Evolutionary conservation across 345 rosid genomes (phyloP).

Genomic region (Laguncularia racemosa): DNA sequence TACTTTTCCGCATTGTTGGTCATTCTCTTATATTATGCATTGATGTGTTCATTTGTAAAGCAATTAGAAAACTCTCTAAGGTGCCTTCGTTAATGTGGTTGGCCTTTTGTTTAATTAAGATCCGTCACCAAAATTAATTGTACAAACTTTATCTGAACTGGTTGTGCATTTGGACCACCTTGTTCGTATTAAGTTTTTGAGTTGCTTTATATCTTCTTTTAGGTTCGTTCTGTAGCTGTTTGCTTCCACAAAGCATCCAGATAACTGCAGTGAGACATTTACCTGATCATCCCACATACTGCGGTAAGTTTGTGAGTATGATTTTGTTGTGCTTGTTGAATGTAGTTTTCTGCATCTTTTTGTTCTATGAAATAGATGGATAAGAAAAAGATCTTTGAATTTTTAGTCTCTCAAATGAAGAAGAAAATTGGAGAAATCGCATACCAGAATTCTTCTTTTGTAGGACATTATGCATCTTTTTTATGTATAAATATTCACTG

Average conservation of each 20-base stretch:
- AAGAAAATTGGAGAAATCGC: too few relatives aligned
- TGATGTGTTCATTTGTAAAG: too few relatives aligned
- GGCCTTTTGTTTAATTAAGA: too few relatives aligned
- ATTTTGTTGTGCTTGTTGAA: background rate
- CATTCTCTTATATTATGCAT: too few relatives aligned
- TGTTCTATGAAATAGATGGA: background rate
- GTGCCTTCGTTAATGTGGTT: too few relatives aligned
- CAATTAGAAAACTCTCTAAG: too few relatives aligned
- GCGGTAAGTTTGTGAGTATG: slow-evolving; percentile 40
- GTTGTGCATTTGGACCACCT: background rate
- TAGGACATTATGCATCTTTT: too few relatives aligned
- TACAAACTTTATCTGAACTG: background rate
- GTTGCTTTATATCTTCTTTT: slow-evolving; percentile 29
- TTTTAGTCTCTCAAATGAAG: too few relatives aligned
- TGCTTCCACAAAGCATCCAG: slow-evolving; percentile 86
- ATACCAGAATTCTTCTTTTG: too few relatives aligned
- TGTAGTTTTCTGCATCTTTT: background rate
- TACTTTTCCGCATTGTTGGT: too few relatives aligned
- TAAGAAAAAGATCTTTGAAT: background rate
- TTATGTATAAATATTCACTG: too few relatives aligned
- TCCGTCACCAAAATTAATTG: too few relatives aligned
- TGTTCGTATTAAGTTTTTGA: background rate
- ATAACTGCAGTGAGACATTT: slow-evolving; percentile 69
- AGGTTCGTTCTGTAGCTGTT: slow-evolving; percentile 94
- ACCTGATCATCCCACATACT: slow-evolving; percentile 58